These are phyloP conservation scores for Stellera chamaejasme DNA, from an alignment of 345 rosid species.

Conservation along the genomic window DNA sequence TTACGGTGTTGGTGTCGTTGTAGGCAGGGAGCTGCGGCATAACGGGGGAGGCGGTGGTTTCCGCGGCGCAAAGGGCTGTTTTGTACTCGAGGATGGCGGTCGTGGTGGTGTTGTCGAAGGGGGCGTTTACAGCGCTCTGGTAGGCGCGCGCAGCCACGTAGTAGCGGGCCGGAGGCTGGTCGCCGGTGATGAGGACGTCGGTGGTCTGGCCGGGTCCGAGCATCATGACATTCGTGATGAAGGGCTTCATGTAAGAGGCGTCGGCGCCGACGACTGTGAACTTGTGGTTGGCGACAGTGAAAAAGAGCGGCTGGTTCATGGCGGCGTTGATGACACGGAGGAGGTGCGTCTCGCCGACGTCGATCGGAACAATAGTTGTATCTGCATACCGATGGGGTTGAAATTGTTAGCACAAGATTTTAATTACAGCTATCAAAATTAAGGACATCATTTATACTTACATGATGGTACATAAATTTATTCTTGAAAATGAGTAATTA, in stretches of 20 bases:
- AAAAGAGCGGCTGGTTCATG: constrained; percentile 78
- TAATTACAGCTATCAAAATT: no score
- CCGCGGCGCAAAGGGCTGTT: constrained; percentile 61
- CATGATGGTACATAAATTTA: no score
- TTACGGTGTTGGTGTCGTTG: constrained; percentile 72
- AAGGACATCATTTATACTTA: no score
- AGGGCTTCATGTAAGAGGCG: constrained; percentile 71
- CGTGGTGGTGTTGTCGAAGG: constrained; percentile 81
- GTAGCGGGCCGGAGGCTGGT: constrained; percentile 61
- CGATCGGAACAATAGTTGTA: constrained; percentile 57
- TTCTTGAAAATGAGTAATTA: no score
- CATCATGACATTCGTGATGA: constrained; percentile 68
- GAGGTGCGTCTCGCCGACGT: constrained; percentile 68
- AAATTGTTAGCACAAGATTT: no score
- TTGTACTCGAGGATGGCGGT: constrained; percentile 88
- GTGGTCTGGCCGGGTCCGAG: constrained; percentile 96
- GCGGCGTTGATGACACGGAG: constrained; percentile 79
- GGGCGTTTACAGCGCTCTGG: constrained; percentile 62
- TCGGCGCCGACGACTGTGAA: constrained; percentile 90
- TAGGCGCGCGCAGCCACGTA: constrained; percentile 81
- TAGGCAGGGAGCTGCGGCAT: constrained; percentile 57
- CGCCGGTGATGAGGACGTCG: constrained; percentile 66
- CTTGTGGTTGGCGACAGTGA: constrained; percentile 72
- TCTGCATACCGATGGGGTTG: constrained; percentile 28
- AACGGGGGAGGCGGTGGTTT: constrained; percentile 28